Conservation (phyloP, 169 alveolate species). For the Plasmodium cynomolgi region DNA sequence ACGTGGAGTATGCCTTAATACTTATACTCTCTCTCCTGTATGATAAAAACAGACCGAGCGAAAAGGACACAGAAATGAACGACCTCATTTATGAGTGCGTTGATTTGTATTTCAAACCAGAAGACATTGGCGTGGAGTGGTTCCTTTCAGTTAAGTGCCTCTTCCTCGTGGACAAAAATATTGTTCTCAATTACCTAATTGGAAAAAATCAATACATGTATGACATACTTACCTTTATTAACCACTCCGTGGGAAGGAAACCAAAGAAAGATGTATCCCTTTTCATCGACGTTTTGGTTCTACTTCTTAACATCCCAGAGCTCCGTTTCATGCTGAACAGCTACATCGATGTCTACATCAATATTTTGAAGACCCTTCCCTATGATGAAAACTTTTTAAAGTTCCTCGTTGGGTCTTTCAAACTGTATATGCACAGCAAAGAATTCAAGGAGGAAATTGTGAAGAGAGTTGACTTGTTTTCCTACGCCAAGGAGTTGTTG, state of each 20-base stretch:
- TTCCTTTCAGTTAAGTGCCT: slow-evolving; percentile 52
- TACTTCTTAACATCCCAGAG: slow-evolving; percentile 47
- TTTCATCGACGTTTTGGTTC: slow-evolving; percentile 46
- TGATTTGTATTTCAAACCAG: slow-evolving; percentile 30
- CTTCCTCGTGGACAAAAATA: slow-evolving; percentile 59
- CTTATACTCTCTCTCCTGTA: slow-evolving; percentile 12
- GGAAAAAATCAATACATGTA: slow-evolving; percentile 51
- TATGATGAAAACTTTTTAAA: slow-evolving; percentile 63
- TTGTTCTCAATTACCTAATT: slow-evolving; percentile 47
- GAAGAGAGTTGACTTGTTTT: slow-evolving; percentile 26
- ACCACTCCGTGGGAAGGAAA: slow-evolving; percentile 49
- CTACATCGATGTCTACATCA: slow-evolving; percentile 34
- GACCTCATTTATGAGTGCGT: slow-evolving; percentile 45
- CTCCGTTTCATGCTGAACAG: slow-evolving; percentile 50
- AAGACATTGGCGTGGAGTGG: slow-evolving; percentile 47
- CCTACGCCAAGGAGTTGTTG: slow-evolving; percentile 58
- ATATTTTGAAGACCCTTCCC: slow-evolving; percentile 20
- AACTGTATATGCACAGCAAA: slow-evolving; percentile 52
- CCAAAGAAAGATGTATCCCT: slow-evolving; percentile 1
- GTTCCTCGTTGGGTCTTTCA: slow-evolving; percentile 34
- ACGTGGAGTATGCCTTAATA: slow-evolving; percentile 47
- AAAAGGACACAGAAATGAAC: slow-evolving; percentile 62
- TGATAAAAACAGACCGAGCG: slow-evolving; percentile 61
- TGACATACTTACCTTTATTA: slow-evolving; percentile 28
- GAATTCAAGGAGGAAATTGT: slow-evolving; percentile 33